Base-by-base conservation (phyloP, 2,329 filamentous ascomycete species). In the Sphaerulina musiva region DNA sequence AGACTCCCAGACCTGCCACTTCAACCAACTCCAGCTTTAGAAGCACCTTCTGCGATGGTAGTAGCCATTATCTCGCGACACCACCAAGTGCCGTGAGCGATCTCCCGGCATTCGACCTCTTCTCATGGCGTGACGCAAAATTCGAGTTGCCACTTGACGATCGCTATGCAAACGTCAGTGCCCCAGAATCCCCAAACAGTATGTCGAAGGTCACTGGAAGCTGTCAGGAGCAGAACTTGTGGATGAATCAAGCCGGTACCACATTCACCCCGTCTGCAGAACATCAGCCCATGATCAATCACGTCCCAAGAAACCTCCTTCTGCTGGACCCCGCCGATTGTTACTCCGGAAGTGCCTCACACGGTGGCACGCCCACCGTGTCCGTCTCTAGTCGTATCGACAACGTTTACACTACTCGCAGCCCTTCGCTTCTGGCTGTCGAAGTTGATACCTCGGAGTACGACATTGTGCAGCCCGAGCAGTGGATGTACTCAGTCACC, bases 371-470 rank as follows among this genome's bases (percentile, higher is more conserved):
- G 12, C 10, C 42, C 12, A 6, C 12, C 42, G 11, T 26, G 20
- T 42, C 47, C 23, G 39, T 8, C 14, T 11, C 20, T 10, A 10
- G 39, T n/a, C 6, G 39, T 23, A 5, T 31, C 20, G 39, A 31
- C 40, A 43, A 20, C 14, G 10, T 11, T 31, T 44, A 38, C 48
- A 36, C 40, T 29, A 26, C 42, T 23, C 42, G 48, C n/a, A 47
- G 50, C 38, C 44, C 43, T 32, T 38, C 46, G 6, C 14, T 48
- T 7, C 46, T 55, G 26, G 26, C 52, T 7, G 46, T 45, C 8
- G 9, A 34, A 6, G 60, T 64, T 29, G 59, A 66, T 43, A 47
- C 49, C 6, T 48, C 57, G 2, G 45, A 65, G 29, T 66, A 58
- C 51, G 47, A 60, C 29, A 51, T 50, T 17, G 45, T 63, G 38